phyloP scores from a whole-genome alignment of 129 eudicot genomes.

The Oenanthe sinensis region DNA sequence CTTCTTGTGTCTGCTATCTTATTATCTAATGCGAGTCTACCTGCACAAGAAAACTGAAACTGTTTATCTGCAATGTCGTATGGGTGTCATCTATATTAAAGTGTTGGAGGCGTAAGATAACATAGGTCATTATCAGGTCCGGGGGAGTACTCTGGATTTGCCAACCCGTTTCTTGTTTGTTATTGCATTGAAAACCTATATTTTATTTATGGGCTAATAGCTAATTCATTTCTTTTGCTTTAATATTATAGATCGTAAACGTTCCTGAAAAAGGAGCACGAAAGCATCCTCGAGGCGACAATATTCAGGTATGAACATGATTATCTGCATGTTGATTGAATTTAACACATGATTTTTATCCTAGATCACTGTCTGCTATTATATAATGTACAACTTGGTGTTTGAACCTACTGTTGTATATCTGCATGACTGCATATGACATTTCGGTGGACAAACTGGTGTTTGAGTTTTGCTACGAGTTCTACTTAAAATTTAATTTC shows the following conservation, averaged over 20 bases:
- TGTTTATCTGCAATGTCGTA: not conserved
- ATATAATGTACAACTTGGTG: not conserved
- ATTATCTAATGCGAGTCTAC: not conserved
- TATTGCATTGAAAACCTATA: not conserved
- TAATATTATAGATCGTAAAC: conserved; percentile 59
- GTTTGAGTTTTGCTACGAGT: not conserved
- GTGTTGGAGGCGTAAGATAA: not conserved
- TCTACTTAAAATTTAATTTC: not conserved
- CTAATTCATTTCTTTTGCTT: conserved; percentile 1
- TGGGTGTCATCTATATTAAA: not conserved
- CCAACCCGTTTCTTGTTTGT: conserved; percentile 1
- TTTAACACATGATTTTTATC: not conserved
- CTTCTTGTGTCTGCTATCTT: not conserved
- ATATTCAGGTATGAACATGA: conserved; percentile 54
- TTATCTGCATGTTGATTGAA: not conserved
- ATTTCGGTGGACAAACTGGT: not conserved
- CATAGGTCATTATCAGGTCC: not conserved
- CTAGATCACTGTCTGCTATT: not conserved
- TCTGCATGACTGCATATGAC: not conserved
- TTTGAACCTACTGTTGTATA: not conserved
- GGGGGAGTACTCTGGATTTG: not conserved
- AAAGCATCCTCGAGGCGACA: conserved; percentile 89
- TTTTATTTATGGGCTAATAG: not conserved
- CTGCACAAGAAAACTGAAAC: not conserved
- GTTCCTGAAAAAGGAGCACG: conserved; percentile 91